Conservation (phyloP, 2,329 filamentous ascomycete species). For the Westerdykella ornata region DNA sequence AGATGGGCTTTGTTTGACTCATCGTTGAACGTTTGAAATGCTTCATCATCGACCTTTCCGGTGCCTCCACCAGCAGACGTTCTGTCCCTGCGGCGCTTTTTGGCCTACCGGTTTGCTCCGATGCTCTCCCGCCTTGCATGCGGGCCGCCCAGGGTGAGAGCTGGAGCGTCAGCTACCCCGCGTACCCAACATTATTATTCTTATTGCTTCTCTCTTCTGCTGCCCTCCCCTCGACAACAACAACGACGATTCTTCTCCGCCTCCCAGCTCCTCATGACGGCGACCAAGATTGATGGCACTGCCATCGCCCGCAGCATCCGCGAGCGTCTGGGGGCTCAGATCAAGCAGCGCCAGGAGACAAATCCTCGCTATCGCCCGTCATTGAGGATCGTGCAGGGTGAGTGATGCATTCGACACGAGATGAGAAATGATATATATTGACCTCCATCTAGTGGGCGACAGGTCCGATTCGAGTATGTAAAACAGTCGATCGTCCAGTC, state of each 20-base stretch:
- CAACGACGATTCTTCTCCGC: slow-evolving; percentile 43
- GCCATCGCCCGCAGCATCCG: slow-evolving; percentile 90
- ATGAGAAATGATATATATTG: slow-evolving; percentile 1
- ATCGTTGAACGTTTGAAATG: too few relatives aligned
- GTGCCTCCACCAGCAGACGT: too few relatives aligned
- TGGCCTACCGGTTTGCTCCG: too few relatives aligned
- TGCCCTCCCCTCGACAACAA: slow-evolving; percentile 7
- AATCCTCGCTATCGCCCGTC: slow-evolving; percentile 86
- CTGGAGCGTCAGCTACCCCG: slow-evolving; percentile 24
- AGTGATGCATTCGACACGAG: slow-evolving; percentile 19
- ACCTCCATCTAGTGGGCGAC: slow-evolving; percentile 63
- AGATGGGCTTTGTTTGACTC: too few relatives aligned
- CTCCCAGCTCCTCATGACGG: slow-evolving; percentile 62
- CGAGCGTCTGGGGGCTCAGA: slow-evolving; percentile 71
- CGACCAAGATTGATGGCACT: slow-evolving; percentile 89
- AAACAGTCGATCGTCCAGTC: not conserved
- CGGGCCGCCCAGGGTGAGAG: not conserved
- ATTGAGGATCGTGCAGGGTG: slow-evolving; percentile 92
- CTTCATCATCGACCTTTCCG: too few relatives aligned
- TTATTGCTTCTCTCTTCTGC: too few relatives aligned
- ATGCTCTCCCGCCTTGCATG: too few relatives aligned
- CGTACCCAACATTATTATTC: slow-evolving; percentile 13
- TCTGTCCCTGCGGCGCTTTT: too few relatives aligned
- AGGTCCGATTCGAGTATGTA: slow-evolving; percentile 81
- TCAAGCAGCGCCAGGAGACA: slow-evolving; percentile 68